phyloP scores from a whole-genome alignment of 129 eudicot species.

The Flaveria linearis region DNA sequence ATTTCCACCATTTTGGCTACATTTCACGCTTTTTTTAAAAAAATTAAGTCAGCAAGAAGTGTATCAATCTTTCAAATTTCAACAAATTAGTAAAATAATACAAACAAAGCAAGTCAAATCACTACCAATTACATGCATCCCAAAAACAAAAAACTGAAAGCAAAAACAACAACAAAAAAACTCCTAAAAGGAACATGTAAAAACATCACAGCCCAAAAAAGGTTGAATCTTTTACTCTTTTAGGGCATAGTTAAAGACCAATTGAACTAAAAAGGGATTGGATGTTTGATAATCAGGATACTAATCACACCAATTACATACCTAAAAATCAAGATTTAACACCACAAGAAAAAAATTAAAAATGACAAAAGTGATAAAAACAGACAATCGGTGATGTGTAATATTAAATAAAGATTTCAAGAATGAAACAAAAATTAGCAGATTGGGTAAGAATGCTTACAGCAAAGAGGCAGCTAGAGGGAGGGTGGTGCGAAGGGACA shows the following conservation, averaged over 20 bases:
- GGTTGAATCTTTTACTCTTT: too few relatives aligned
- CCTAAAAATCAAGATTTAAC: too few relatives aligned
- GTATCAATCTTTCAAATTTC: background rate
- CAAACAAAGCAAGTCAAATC: background rate
- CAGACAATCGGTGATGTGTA: background rate
- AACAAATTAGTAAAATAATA: background rate
- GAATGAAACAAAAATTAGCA: too few relatives aligned
- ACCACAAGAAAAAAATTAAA: background rate
- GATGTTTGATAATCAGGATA: too few relatives aligned
- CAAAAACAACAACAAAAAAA: background rate
- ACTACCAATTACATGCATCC: slow-evolving; percentile 17
- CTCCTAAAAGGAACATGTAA: too few relatives aligned
- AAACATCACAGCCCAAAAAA: too few relatives aligned
- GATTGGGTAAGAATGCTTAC: too few relatives aligned
- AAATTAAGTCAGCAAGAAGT: slow-evolving; percentile 17
- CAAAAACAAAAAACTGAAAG: background rate
- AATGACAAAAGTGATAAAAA: background rate
- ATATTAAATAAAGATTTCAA: background rate
- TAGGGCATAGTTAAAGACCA: too few relatives aligned
- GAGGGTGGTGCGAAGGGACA: slow-evolving; percentile 35
- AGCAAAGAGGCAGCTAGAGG: slow-evolving; percentile 46
- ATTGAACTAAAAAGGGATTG: too few relatives aligned
- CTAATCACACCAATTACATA: too few relatives aligned
- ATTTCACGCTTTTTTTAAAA: slow-evolving; percentile 53
- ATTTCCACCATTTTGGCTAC: slow-evolving; percentile 68